Base-by-base conservation (phyloP, 1,284 basidiomycete genomes). In the Ceratobasidium sp. region DNA sequence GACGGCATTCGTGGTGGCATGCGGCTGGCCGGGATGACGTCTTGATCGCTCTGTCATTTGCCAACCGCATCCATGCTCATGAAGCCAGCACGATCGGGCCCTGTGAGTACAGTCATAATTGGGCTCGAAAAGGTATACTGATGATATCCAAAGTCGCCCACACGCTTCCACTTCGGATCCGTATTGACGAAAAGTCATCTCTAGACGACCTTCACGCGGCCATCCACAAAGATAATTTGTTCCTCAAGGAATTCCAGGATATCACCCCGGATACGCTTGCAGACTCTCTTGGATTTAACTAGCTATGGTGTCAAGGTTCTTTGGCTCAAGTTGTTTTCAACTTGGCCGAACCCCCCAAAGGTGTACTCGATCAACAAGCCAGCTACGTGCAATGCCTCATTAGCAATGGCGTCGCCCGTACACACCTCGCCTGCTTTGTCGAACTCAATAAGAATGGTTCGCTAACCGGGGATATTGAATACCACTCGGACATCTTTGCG, bases 361-460 rank as follows among this genome's bases (percentile, higher is more conserved):
- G 59, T 1, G n/a, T n/a, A n/a, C 45, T 61, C 28, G 18, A n/a
- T 21, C 26, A 61, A 12, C 59, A 23, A 21, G 26, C 26, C 30
- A 48, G 18, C 9, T 61, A 18, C 8, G 9, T 43, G 10, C 59
- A 43, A 21, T 61, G n/a, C 26, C 59, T 43, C 1, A 26, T 61
- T 6, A 61, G 16, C 26, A 48, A 61, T 41, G 59, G 59, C 59
- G 41, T 43, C 28, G 59, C 45, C 4, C 59, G 28, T 14, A 61
- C 59, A 1, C 41, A 61, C 21, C 28, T 61, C 6, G 30, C 39
- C 16, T 48, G 59, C 41, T 48, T 61, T 21, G 45, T 61, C 6
- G 59, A 61, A 26, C 26, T 61, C 41, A 48, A n/a, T 30, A 61
- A 61, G 45, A 28, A 61, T 16, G 59, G 59, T 21, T 30, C 41